Conservation (phyloP, 148 eudicot genomes). For the Chenopodium berlandieri region DNA sequence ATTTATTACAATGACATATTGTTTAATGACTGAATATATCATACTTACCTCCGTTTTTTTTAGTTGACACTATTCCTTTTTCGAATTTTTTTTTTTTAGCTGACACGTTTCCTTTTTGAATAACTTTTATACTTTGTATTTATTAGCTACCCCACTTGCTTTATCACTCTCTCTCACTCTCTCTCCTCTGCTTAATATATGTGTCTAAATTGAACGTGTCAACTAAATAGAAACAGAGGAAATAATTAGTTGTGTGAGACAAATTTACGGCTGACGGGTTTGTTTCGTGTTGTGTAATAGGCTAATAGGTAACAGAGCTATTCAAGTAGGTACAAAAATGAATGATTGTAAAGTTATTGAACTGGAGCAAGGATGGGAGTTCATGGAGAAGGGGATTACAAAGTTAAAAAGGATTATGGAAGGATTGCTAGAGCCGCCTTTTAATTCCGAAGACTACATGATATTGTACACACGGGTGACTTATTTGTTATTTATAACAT, state of each 20-base stretch:
- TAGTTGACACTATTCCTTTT: no score
- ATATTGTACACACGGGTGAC: constrained; percentile 70
- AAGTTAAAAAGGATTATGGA: constrained; percentile 78
- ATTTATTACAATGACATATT: neutral
- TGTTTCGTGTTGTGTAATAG: constrained; percentile 17
- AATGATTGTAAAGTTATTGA: constrained; percentile 66
- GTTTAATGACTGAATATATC: neutral
- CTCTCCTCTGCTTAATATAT: no score
- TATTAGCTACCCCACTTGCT: no score
- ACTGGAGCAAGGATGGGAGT: constrained; percentile 86
- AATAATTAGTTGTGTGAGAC: neutral
- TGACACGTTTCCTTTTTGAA: no score
- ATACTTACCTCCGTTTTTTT: neutral
- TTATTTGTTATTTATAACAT: constrained; percentile 3
- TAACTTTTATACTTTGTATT: no score
- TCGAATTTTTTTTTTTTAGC: no score
- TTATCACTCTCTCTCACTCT: no score
- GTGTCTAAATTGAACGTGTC: no score
- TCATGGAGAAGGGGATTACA: constrained; percentile 80
- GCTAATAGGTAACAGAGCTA: neutral
- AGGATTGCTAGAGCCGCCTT: constrained; percentile 72
- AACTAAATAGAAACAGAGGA: no score
- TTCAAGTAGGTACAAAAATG: constrained; percentile 31
- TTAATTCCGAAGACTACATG: constrained; percentile 78
- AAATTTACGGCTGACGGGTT: constrained; percentile 6